These are phyloP conservation scores for Fraxinus sp. DNA, from an alignment of 305 asterid species.

Conservation along the genomic window DNA sequence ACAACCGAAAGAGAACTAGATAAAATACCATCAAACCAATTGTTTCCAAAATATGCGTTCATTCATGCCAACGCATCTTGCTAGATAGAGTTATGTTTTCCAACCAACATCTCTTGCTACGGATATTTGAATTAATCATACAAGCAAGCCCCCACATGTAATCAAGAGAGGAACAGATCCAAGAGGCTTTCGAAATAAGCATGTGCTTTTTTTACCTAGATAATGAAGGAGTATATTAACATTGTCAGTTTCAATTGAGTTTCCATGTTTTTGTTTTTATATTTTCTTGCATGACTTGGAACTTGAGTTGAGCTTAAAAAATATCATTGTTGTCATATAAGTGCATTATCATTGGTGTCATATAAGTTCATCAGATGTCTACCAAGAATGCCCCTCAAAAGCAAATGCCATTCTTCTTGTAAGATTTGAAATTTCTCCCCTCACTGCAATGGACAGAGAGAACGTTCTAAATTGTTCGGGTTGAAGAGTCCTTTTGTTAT, in stretches of 20 bases:
- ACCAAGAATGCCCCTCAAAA: background rate
- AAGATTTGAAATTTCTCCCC: background rate
- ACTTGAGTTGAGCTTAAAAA: background rate
- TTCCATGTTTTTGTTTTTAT: background rate
- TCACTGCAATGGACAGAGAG: background rate
- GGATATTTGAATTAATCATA: background rate
- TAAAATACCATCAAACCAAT: background rate
- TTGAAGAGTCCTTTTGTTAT: background rate
- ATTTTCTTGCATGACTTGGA: background rate
- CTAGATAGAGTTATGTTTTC: background rate
- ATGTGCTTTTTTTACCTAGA: background rate
- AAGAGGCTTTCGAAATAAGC: background rate
- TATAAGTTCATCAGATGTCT: background rate
- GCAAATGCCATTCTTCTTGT: background rate
- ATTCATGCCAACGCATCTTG: background rate
- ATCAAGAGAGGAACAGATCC: background rate
- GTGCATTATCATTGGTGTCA: background rate
- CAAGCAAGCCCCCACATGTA: background rate
- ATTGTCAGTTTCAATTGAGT: background rate
- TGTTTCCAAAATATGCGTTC: background rate
- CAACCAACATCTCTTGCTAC: background rate
- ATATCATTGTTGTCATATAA: background rate
- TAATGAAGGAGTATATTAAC: background rate
- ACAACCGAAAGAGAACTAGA: conserved; percentile 6
- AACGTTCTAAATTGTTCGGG: background rate